Evolutionary conservation across 176 grass and related monocot genomes (phyloP).

Genomic region (Avena eriantha): DNA sequence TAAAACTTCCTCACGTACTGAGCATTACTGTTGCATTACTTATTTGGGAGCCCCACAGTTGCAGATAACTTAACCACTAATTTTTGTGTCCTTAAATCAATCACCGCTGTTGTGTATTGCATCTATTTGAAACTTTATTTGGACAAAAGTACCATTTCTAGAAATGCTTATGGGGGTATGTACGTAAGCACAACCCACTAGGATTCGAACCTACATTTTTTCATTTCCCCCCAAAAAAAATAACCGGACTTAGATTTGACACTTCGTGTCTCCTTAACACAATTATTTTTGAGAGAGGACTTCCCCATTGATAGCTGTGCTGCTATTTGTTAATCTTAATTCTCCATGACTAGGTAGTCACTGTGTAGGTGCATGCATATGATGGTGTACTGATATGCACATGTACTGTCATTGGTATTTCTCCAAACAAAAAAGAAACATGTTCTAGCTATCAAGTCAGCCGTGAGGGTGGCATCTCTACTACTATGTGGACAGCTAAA

Average conservation of each 20-base stretch:
- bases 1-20: neutral
- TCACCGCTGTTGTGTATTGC: neutral
- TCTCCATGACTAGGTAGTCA: neutral
- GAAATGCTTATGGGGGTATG: neutral
- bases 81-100: neutral
- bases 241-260: neutral
- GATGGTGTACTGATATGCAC: neutral
- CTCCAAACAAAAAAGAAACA: neutral
- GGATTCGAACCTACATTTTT: neutral
- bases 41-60: neutral
- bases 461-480: neutral
- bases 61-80: too few species aligned
- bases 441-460: neutral
- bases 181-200: neutral
- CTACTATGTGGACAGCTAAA: neutral
- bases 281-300: neutral
- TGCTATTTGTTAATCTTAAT: neutral
- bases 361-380: neutral
- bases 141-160: neutral
- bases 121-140: neutral
- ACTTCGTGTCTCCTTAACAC: neutral
- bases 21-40: neutral
- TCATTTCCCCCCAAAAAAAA: neutral
- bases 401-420: neutral
- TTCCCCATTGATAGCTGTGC: neutral